These are phyloP conservation scores for Cyclaneusma minus DNA, from an alignment of 2,329 filamentous ascomycete genomes.

Conservation along the genomic window DNA sequence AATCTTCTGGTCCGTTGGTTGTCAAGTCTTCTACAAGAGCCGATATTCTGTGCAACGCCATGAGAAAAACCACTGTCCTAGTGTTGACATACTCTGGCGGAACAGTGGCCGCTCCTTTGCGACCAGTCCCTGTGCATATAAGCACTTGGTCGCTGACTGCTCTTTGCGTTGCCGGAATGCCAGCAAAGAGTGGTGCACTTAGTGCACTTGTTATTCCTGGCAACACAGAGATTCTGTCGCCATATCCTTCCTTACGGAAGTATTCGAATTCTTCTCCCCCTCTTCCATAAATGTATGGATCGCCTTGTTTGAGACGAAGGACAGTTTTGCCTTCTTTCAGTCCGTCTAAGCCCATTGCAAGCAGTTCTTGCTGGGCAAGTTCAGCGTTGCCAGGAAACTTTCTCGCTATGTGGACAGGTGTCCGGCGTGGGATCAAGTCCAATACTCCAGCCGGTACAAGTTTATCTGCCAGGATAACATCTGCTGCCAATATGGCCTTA, in stretches of 20 bases:
- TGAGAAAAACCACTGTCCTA: slow-evolving; percentile 82
- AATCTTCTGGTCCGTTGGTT: slow-evolving; percentile 21
- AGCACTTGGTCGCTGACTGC: slow-evolving; percentile 85
- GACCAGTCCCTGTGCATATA: slow-evolving; percentile 89
- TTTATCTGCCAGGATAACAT: slow-evolving; percentile 75
- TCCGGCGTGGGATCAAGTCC: slow-evolving; percentile 78
- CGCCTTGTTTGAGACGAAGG: slow-evolving; percentile 84
- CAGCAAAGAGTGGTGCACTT: slow-evolving; percentile 74
- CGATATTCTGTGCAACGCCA: slow-evolving; percentile 77
- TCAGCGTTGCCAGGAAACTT: slow-evolving; percentile 98
- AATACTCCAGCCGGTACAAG: slow-evolving; percentile 74
- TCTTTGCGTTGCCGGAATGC: slow-evolving; percentile 76
- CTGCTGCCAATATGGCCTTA: slow-evolving; percentile 58
- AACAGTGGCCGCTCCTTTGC: slow-evolving; percentile 70
- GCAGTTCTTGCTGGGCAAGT: slow-evolving; percentile 77
- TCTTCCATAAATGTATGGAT: slow-evolving; percentile 90
- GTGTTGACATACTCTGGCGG: slow-evolving; percentile 64
- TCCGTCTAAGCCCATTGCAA: slow-evolving; percentile 60
- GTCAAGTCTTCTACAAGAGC: slow-evolving; percentile 61
- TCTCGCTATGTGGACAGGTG: slow-evolving; percentile 78
- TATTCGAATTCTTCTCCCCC: slow-evolving; percentile 86
- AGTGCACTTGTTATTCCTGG: slow-evolving; percentile 85
- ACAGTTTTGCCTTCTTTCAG: slow-evolving; percentile 60
- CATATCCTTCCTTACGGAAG: slow-evolving; percentile 58
- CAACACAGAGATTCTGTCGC: slow-evolving; percentile 50